A percentile compares a stretch with the other conserved stretches of the same genome.
phyloP scores from a whole-genome alignment of 768 basidiomycete species.

The Tricholoma flavovirens region DNA sequence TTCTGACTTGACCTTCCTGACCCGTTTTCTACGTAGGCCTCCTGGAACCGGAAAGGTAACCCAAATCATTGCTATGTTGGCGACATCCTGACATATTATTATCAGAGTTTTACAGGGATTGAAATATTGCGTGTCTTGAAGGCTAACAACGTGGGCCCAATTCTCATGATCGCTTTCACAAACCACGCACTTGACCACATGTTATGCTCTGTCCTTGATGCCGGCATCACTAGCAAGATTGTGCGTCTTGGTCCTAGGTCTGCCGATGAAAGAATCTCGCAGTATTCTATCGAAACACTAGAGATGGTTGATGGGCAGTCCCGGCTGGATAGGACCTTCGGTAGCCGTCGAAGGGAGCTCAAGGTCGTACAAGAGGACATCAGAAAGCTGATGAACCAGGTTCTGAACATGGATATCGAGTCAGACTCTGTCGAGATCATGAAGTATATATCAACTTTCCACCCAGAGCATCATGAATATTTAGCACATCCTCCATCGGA shows the following conservation, averaged over 20 bases:
- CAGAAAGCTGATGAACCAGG: conserved; percentile 34
- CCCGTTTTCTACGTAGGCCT: conserved; percentile 37
- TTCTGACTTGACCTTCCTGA: background rate
- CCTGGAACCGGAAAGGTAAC: conserved; percentile 74
- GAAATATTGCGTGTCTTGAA: conserved; percentile 63
- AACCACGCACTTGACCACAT: conserved; percentile 80
- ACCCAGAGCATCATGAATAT: conserved; percentile 43
- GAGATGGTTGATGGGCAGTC: conserved; percentile 41
- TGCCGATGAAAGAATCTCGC: conserved; percentile 50
- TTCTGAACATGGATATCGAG: conserved; percentile 29
- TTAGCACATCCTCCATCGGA: conserved; percentile 43
- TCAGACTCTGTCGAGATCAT: conserved; percentile 30
- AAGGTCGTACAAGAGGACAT: conserved; percentile 45
- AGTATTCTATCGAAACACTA: conserved; percentile 55
- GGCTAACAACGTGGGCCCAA: conserved; percentile 42
- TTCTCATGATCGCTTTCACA: conserved; percentile 58
- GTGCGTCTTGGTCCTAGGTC: conserved; percentile 68
- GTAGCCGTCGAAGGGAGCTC: conserved; percentile 30
- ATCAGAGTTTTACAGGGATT: conserved; percentile 55
- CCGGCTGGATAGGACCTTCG: conserved; percentile 31
- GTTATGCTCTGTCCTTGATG: conserved; percentile 58
- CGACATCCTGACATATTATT: conserved; percentile 3
- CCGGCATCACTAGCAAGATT: conserved; percentile 53
- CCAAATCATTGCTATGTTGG: background rate
- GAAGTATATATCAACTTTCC: conserved; percentile 35